These are phyloP conservation scores for Citrus australasica DNA, from an alignment of 345 rosid species.

Conservation along the genomic window DNA sequence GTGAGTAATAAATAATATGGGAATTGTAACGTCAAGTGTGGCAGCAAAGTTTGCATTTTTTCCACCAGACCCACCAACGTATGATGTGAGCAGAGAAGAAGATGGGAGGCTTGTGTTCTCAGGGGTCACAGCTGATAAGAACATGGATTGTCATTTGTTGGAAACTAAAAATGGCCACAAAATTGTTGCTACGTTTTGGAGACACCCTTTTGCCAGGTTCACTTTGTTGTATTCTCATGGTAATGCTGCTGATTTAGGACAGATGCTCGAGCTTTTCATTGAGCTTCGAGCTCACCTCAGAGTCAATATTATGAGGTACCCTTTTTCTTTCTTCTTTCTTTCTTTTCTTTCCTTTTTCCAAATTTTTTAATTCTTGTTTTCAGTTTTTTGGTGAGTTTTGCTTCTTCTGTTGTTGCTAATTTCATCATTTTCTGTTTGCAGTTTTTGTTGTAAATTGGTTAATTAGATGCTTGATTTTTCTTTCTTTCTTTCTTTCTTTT, in stretches of 20 bases:
- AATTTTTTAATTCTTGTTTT: not conserved
- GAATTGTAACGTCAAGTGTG: slow-evolving; percentile 88
- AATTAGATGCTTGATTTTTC: not conserved
- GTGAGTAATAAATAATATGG: slow-evolving; percentile 39
- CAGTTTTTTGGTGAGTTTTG: not conserved
- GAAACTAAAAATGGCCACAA: slow-evolving; percentile 76
- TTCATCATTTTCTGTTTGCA: not conserved
- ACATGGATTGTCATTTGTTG: slow-evolving; percentile 74
- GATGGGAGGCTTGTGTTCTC: slow-evolving; percentile 62
- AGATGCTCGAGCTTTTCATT: slow-evolving; percentile 91
- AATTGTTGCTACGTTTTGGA: slow-evolving; percentile 92
- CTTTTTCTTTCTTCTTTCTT: not conserved
- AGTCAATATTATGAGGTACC: slow-evolving; percentile 91
- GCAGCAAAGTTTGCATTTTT: slow-evolving; percentile 98
- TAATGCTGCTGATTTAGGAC: slow-evolving; percentile 97
- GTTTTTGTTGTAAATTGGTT: not conserved
- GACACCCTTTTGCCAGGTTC: slow-evolving; percentile 86
- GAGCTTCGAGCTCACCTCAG: slow-evolving; percentile 96
- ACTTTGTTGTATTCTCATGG: slow-evolving; percentile 95
- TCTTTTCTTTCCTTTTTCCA: not conserved
- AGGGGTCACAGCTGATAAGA: slow-evolving; percentile 73
- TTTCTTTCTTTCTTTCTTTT: not conserved
- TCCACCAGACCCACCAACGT: slow-evolving; percentile 96
- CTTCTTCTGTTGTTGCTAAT: not conserved
- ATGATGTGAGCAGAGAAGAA: slow-evolving; percentile 53